phyloP scores from a whole-genome alignment of 176 grass and related monocot genomes.

The Zea luxurians region DNA sequence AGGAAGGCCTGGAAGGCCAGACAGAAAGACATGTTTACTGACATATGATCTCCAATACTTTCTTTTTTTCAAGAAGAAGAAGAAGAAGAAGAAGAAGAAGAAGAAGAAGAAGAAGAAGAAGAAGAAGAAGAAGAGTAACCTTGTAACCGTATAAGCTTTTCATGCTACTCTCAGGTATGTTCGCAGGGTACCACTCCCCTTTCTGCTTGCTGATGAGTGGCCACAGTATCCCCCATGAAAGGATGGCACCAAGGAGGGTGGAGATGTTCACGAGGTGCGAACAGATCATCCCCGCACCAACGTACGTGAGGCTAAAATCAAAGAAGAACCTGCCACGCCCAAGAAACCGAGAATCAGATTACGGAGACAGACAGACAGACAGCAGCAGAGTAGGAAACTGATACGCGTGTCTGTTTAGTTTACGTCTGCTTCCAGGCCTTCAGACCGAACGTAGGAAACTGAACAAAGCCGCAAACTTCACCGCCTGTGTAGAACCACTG shows the following conservation, averaged over 20 bases:
- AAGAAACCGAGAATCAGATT: slow-evolving; percentile 7
- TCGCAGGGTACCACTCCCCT: slow-evolving; percentile 78
- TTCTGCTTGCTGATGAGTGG: slow-evolving; percentile 71
- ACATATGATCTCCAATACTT: not conserved
- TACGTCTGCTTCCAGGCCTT: slow-evolving; percentile 94
- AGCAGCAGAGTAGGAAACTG: too few relatives aligned
- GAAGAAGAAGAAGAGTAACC: slow-evolving; percentile 27
- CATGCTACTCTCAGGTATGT: slow-evolving; percentile 71
- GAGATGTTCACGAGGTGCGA: slow-evolving; percentile 92
- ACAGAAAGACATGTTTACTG: not conserved
- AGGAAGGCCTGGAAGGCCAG: slow-evolving; percentile 58
- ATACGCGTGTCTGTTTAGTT: not conserved
- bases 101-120: not conserved
- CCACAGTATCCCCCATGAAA: slow-evolving; percentile 93
- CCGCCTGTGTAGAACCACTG: slow-evolving; percentile 94
- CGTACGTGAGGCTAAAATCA: slow-evolving; percentile 84
- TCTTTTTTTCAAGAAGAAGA: not conserved
- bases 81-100: too few relatives aligned
- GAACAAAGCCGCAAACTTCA: slow-evolving; percentile 73
- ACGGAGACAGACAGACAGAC: too few relatives aligned
- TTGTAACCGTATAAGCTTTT: slow-evolving; percentile 90
- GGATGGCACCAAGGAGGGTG: slow-evolving; percentile 68
- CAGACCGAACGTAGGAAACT: slow-evolving; percentile 90
- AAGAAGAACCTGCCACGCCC: slow-evolving; percentile 68
- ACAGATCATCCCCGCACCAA: slow-evolving; percentile 92